phyloP scores from a whole-genome alignment of 2,329 filamentous ascomycete genomes.

The Paecilomyces sp. region DNA sequence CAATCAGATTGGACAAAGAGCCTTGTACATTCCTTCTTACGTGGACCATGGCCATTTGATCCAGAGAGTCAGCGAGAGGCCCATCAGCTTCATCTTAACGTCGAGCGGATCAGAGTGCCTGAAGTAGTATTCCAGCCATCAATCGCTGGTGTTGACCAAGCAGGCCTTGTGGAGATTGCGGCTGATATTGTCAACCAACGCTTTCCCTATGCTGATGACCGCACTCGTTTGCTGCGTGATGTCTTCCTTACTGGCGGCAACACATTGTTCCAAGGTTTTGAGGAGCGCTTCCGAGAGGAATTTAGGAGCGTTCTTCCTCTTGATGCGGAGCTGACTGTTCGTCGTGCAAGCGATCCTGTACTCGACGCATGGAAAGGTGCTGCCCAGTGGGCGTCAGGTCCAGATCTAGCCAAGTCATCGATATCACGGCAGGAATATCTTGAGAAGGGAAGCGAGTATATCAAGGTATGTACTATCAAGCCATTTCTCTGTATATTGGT shows the following conservation, averaged over 20 bases:
- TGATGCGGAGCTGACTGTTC: conserved; percentile 59
- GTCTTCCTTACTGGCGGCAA: conserved; percentile 95
- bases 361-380: conserved; percentile 93
- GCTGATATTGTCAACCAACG: conserved; percentile 84
- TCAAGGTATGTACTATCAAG: conserved; percentile 57
- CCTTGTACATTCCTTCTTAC: conserved; percentile 80
- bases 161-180: conserved; percentile 85
- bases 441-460: conserved; percentile 89
- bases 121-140: conserved; percentile 90
- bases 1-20: conserved; percentile 94
- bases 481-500: not conserved
- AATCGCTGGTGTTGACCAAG: conserved; percentile 88
- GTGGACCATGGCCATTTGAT: conserved; percentile 82
- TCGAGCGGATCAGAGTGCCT: conserved; percentile 88
- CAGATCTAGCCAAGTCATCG: conserved; percentile 55
- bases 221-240: conserved; percentile 69
- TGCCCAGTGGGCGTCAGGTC: conserved; percentile 65
- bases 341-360: conserved; percentile 67
- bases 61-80: conserved; percentile 69
- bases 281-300: conserved; percentile 69
- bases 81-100: conserved; percentile 89
- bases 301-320: conserved; percentile 66
- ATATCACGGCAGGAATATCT: conserved; percentile 76
- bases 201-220: conserved; percentile 50
- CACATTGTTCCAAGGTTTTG: conserved; percentile 77